These are phyloP conservation scores for Gymnopilus junonius DNA, from an alignment of 768 basidiomycete genomes.

Conservation along the genomic window DNA sequence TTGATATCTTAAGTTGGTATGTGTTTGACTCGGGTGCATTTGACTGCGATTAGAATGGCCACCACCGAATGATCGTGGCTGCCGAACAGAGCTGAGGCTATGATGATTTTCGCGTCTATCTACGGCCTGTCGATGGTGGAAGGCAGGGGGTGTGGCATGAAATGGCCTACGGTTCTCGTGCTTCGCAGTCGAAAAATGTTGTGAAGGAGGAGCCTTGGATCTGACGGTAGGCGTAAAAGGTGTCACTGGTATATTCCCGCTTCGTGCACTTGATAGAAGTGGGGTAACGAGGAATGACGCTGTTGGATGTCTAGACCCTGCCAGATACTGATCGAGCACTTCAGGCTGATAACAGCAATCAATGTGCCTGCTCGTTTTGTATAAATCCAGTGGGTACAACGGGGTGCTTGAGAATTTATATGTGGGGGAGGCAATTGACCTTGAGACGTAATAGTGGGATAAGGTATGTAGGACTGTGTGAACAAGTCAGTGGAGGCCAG, in stretches of 20 bases:
- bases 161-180: slow-evolving; percentile 12
- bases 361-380: slow-evolving; percentile 73
- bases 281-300: slow-evolving; percentile 16
- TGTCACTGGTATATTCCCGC: slow-evolving; percentile 21
- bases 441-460: slow-evolving; percentile 42
- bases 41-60: slow-evolving; percentile 22
- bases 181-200: slow-evolving; percentile 12
- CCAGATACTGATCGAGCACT: slow-evolving; percentile 71
- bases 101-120: slow-evolving; percentile 22
- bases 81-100: slow-evolving; percentile 12
- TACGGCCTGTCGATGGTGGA: slow-evolving; percentile 25
- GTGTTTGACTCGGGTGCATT: slow-evolving; percentile 15
- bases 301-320: slow-evolving; percentile 39
- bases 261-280: slow-evolving; percentile 16
- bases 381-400: slow-evolving; percentile 70
- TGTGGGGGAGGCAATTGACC: slow-evolving; percentile 23
- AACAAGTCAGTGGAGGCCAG: neutral
- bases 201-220: slow-evolving; percentile 13
- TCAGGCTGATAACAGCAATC: slow-evolving; percentile 74
- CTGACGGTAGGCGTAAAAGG: slow-evolving; percentile 4
- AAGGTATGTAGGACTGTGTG: slow-evolving; percentile 52
- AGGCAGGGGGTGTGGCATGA: slow-evolving; percentile 14
- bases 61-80: slow-evolving; percentile 13
- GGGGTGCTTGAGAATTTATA: slow-evolving; percentile 51
- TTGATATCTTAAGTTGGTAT: slow-evolving; percentile 18